These are phyloP conservation scores for Neobulgaria alba DNA, from an alignment of 2,329 filamentous ascomycete genomes.

Conservation along the genomic window DNA sequence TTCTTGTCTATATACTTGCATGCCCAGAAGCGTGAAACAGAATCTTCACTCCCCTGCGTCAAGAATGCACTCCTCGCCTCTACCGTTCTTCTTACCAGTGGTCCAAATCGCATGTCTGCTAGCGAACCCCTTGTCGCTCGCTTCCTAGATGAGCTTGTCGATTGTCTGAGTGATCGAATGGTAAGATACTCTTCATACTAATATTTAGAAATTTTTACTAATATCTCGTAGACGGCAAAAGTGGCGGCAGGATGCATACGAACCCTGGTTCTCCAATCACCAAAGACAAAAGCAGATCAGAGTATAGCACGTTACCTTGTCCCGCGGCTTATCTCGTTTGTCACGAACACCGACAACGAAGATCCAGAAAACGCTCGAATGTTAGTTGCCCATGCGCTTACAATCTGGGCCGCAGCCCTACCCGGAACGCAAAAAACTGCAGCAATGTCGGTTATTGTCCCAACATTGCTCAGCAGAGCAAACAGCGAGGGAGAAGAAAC, in stretches of 20 bases:
- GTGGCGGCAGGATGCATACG: constrained; percentile 86
- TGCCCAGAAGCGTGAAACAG: constrained; percentile 64
- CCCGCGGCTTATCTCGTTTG: constrained; percentile 67
- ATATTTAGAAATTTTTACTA: constrained; percentile 6
- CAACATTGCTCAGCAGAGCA: constrained; percentile 66
- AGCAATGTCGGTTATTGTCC: constrained; percentile 69
- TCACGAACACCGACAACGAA: constrained; percentile 60
- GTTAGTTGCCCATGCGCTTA: constrained; percentile 65
- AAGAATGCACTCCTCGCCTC: constrained; percentile 86
- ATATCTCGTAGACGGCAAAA: constrained; percentile 58
- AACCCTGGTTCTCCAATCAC: constrained; percentile 64
- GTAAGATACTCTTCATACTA: constrained; percentile 32
- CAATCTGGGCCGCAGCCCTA: constrained; percentile 54
- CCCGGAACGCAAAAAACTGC: constrained; percentile 40
- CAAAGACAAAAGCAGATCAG: constrained; percentile 57
- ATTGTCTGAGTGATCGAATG: constrained; percentile 74
- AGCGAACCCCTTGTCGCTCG: constrained; percentile 66
- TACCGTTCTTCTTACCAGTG: constrained; percentile 81
- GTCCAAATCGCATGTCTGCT: constrained; percentile 62
- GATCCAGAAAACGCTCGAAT: constrained; percentile 70
- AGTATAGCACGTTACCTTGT: constrained; percentile 67
- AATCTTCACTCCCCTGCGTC: constrained; percentile 76
- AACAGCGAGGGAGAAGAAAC: constrained; percentile 48
- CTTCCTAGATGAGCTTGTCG: constrained; percentile 73
- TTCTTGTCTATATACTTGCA: constrained; percentile 74